Base-by-base conservation (phyloP, 352 stramenopile species). In the Aphanomyces cochlioides region DNA sequence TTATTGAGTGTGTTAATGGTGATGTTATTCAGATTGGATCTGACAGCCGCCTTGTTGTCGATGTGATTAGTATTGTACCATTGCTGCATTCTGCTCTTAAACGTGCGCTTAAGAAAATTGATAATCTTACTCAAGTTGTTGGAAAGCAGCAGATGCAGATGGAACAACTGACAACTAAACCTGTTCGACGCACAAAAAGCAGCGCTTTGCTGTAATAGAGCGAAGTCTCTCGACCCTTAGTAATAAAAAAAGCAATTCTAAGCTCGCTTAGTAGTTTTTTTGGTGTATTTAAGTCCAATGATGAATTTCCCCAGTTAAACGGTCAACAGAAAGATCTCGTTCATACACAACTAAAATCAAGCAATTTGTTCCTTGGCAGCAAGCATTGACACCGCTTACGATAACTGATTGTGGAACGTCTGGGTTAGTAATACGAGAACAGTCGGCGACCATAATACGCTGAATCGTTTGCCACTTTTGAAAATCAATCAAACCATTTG, bases 401-500 rank as follows among this genome's bases (percentile, higher is more conserved):
- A 21, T 7, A 61, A 61, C 54, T 12, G 17, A 40, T 37, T 61
- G 54, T 40, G n/a, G n/a, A 41, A 61, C 40, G 13, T 45, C 34
- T 61, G 40, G 6, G 7, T 67, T 67, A 8, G 56, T 67, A 39
- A 73, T 59, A 73, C 47, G 54, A 50, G 7, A 50, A 7, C 61
- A 75, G 5, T 75, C 73, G 34, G 68, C 74, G 39, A 77, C 34
- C 4, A 59, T 71, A 71, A 40, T 76, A 48, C 28, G 41, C 48
- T 34, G 28, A 72, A 13, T 45, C 34, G 57, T 61, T 28, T 28
- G 28, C 28, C 28, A 75, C 39, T 67, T 61, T 19, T 75, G 36
- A 7, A 72, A 59, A 69, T 73, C 66, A n/a, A 78, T 65, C 0
- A 78, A 37, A 38, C 73, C 73, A 50, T 72, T 74, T 17, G 37